Evolutionary conservation across 768 basidiomycete species (phyloP), one percentile per base, ranked within the genome.

Genomic region (Rhodocollybia butyracea): DNA sequence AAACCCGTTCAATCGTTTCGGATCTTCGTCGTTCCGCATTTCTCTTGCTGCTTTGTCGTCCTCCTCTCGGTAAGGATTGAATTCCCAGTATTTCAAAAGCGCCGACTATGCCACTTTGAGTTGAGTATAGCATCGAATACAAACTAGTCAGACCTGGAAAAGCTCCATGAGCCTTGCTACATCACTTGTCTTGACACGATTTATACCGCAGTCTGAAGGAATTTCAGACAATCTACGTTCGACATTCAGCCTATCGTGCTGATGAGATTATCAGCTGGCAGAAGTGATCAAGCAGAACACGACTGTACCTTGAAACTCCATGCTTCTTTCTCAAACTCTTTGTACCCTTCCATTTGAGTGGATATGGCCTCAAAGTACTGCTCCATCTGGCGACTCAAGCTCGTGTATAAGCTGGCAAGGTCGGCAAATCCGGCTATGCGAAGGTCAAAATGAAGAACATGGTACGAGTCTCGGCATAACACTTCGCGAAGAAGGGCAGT

Each of bases 381-480:
- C 60, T 91, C 88, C 84, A 92, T 89, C 66, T 91, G 89, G 40
- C 82, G 80, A 60, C 86, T 87, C 10, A 94, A 76, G 52, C 88
- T 86, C 66, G 75, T 78, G 63, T 93, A 92, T 31, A 93, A 73
- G 61, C 90, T 91, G 1, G 81, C 71, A 11, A 93, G 74, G 63
- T 92, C 91, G 2, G 89, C 89, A 62, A 93, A 93, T 0, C 89
- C 90, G 3, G 91, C 82, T 46, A 92, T 90, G 4, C 90, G 83
- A 40, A 94, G 76, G 67, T 93, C 90, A 60, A 93, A 89, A 63
- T 91, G 87, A 46, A 92, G 77, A 52, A 92, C 88, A 70, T 91
- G 88, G 64, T 87, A 93, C 47, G 73, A 73, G 10, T 84, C 77
- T 19, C 76, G 73, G 11, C 83, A 84, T 24, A 94, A 81, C 26